phyloP scores from a whole-genome alignment of 2,329 filamentous ascomycete genomes.

The Cladosporium halotolerans region DNA sequence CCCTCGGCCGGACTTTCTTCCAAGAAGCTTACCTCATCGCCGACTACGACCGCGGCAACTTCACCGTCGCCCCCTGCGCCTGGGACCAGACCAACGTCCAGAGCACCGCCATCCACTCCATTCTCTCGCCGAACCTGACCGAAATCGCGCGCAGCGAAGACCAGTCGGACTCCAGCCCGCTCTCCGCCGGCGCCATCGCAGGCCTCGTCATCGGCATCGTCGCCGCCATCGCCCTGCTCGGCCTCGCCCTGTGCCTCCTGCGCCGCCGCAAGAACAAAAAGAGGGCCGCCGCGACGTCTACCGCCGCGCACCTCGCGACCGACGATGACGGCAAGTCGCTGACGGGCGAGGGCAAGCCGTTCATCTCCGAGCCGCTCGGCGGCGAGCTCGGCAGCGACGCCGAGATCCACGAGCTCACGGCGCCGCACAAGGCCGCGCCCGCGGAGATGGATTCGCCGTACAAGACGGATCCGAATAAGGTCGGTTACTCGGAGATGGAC shows the following conservation, averaged over 20 bases:
- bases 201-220: conserved; percentile 30
- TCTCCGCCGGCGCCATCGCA: conserved; percentile 29
- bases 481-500: conserved; percentile 30
- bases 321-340: conserved; percentile 19
- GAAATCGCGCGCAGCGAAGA: background rate
- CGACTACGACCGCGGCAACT: conserved; percentile 32
- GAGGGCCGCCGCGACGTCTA: conserved; percentile 4
- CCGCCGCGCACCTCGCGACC: conserved; percentile 9
- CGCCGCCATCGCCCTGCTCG: conserved; percentile 24
- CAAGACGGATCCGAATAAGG: conserved; percentile 27
- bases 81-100: conserved; percentile 25
- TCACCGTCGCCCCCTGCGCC: conserved; percentile 31
- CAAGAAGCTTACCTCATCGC: conserved; percentile 35
- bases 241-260: conserved; percentile 22
- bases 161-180: conserved; percentile 11
- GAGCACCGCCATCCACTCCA: conserved; percentile 22
- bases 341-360: conserved; percentile 16
- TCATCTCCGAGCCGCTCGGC: conserved; percentile 26
- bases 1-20: conserved; percentile 32
- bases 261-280: conserved; percentile 24
- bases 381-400: conserved; percentile 28
- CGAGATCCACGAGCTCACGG: conserved; percentile 30
- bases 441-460: conserved; percentile 29
- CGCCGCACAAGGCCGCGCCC: conserved; percentile 20
- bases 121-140: conserved; percentile 22